Percentiles rank a stretch among this genome's conserved stretches.
Conservation (phyloP, 1,139 yeast species). For the Debaryomyces fabryi region DNA sequence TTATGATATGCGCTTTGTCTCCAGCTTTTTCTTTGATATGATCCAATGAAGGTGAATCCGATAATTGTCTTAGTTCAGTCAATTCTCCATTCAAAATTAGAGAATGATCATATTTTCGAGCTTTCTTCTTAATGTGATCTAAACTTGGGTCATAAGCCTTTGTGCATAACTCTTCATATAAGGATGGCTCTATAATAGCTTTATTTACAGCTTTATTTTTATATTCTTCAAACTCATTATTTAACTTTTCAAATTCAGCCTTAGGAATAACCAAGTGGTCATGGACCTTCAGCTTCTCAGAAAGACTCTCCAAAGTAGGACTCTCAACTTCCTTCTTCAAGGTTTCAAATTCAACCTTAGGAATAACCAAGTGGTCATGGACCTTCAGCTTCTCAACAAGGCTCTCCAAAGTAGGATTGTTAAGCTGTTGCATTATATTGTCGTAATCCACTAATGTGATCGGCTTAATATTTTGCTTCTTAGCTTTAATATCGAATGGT, state of each 20-base stretch:
- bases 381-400: constrained; percentile 27
- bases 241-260: constrained; percentile 25
- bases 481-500: constrained; percentile 6
- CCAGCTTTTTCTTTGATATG: constrained; percentile 27
- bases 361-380: constrained; percentile 21
- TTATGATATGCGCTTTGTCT: constrained; percentile 19
- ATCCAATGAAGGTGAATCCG: constrained; percentile 15
- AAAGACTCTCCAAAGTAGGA: constrained; percentile 32
- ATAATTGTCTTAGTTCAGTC: background rate
- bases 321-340: constrained; percentile 18
- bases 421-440: constrained; percentile 11
- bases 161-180: background rate
- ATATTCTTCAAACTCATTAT: constrained; percentile 4
- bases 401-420: constrained; percentile 29
- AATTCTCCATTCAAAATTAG: constrained; percentile 6
- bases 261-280: constrained; percentile 24
- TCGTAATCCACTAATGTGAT: constrained; percentile 15
- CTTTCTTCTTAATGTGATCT: constrained; percentile 28
- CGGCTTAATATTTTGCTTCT: constrained; percentile 14
- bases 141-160: constrained; percentile 10
- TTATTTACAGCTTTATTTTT: background rate
- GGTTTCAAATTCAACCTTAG: constrained; percentile 26
- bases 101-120: constrained; percentile 28
- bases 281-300: constrained; percentile 23
- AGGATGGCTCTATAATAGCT: background rate